phyloP scores from a whole-genome alignment of 805 yeast species.

The Candida lessepsii region DNA sequence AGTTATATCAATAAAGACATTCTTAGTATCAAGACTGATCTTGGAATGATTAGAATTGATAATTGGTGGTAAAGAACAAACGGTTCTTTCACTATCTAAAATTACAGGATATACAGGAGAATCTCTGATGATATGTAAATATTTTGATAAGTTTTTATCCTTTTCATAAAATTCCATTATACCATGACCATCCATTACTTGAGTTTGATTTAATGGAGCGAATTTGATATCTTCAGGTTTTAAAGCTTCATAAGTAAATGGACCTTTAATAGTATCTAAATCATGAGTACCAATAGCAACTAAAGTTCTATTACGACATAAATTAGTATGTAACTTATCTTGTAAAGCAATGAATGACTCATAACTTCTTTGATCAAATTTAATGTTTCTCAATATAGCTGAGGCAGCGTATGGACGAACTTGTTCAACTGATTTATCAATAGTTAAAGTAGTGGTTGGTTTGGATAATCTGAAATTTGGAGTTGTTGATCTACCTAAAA shows the following conservation, averaged over 20 bases:
- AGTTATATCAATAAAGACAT: slow-evolving; percentile 89
- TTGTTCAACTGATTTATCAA: slow-evolving; percentile 68
- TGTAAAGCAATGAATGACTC: slow-evolving; percentile 94
- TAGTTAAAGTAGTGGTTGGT: slow-evolving; percentile 63
- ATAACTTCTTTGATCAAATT: slow-evolving; percentile 79
- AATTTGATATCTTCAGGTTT: slow-evolving; percentile 75
- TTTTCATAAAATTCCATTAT: slow-evolving; percentile 86
- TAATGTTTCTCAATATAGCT: slow-evolving; percentile 84
- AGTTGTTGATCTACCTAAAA: slow-evolving; percentile 63
- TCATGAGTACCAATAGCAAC: slow-evolving; percentile 99
- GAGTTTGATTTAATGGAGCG: slow-evolving; percentile 70
- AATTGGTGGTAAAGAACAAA: slow-evolving; percentile 94
- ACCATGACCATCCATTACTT: slow-evolving; percentile 69
- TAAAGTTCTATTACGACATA: slow-evolving; percentile 95
- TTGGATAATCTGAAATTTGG: slow-evolving; percentile 68
- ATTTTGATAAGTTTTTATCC: slow-evolving; percentile 88
- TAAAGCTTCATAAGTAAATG: slow-evolving; percentile 85
- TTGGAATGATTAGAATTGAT: slow-evolving; percentile 91
- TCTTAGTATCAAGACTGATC: slow-evolving; percentile 78
- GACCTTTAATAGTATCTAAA: slow-evolving; percentile 72
- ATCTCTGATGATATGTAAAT: slow-evolving; percentile 81
- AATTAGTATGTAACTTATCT: slow-evolving; percentile 91
- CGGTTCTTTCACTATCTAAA: slow-evolving; percentile 69
- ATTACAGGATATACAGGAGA: slow-evolving; percentile 91
- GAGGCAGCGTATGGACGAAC: slow-evolving; percentile 93